phyloP scores from a whole-genome alignment of 2,329 filamentous ascomycete species.

The Leptographium flavum region DNA sequence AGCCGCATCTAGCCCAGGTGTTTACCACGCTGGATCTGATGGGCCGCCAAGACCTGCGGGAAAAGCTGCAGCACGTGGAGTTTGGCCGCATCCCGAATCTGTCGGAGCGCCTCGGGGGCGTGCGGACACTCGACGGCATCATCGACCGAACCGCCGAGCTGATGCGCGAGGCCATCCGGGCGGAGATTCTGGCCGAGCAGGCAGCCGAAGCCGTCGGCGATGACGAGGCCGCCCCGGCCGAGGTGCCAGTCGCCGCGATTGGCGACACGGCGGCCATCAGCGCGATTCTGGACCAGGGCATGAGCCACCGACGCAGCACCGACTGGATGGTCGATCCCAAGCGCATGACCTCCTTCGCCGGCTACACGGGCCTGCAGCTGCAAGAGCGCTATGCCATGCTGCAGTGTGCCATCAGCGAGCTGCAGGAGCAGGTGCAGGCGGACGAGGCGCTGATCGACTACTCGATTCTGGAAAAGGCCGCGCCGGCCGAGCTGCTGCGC shows the following conservation, averaged over 20 bases:
- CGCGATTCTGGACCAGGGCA: slow-evolving; percentile 62
- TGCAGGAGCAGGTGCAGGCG: slow-evolving; percentile 5
- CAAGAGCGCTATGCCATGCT: slow-evolving; percentile 57
- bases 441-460: slow-evolving; percentile 8
- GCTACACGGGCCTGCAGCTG: slow-evolving; percentile 59
- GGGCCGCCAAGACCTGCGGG: slow-evolving; percentile 18
- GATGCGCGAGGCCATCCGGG: slow-evolving; percentile 5
- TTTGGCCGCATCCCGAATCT: slow-evolving; percentile 22
- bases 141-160: slow-evolving; percentile 24
- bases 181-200: neutral
- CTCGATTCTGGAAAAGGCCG: slow-evolving; percentile 18
- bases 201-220: neutral
- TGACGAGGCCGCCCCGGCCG: neutral
- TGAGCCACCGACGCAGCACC: slow-evolving; percentile 45
- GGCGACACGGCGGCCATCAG: slow-evolving; percentile 20
- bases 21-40: slow-evolving; percentile 22
- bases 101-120: slow-evolving; percentile 14
- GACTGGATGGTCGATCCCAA: slow-evolving; percentile 53
- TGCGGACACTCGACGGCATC: slow-evolving; percentile 6
- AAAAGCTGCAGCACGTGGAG: slow-evolving; percentile 22
- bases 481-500: slow-evolving; percentile 44
- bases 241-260: neutral
- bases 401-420: slow-evolving; percentile 24
- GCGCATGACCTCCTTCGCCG: slow-evolving; percentile 59
- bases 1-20: slow-evolving; percentile 20